Evolutionary conservation across 192 early-diverging fungal genomes (phyloP).

Genomic region (Coemansia sp.): DNA sequence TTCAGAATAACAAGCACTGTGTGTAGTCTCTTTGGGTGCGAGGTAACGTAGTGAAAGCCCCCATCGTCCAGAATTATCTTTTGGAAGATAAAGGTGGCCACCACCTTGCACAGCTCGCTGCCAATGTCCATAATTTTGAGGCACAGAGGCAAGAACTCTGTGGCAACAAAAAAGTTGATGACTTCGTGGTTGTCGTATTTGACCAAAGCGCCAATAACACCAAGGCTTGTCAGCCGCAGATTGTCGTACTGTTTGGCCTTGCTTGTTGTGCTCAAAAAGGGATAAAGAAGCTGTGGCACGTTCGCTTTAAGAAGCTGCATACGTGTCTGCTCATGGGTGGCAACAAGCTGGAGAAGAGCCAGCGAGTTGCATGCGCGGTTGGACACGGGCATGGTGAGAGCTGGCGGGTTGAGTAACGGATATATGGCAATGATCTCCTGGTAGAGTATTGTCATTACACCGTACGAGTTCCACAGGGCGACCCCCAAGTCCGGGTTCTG

Average conservation of each 20-base stretch:
- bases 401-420: constrained; percentile 83
- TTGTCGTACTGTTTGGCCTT: constrained; percentile 97
- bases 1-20: constrained; percentile 92
- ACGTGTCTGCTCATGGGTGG: constrained; percentile 90
- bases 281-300: constrained; percentile 96
- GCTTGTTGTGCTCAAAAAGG: constrained; percentile 94
- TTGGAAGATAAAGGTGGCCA: constrained; percentile 99
- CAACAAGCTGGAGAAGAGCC: constrained; percentile 93
- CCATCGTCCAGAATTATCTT: constrained; percentile 93
- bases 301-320: constrained; percentile 70
- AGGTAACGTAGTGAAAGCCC: constrained; percentile 65
- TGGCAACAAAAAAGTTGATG: constrained; percentile 90
- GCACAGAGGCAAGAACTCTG: constrained; percentile 97
- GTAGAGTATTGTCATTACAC: constrained; percentile 90
- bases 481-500: constrained; percentile 94
- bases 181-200: constrained; percentile 98
- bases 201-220: constrained; percentile 95
- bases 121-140: constrained; percentile 99
- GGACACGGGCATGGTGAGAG: constrained; percentile 82
- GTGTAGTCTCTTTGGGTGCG: constrained; percentile 73
- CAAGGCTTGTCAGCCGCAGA: constrained; percentile 87
- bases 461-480: constrained; percentile 97
- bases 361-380: constrained; percentile 97
- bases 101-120: constrained; percentile 94
- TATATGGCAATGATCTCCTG: constrained; percentile 98